Conservation (phyloP, 2,329 filamentous ascomycete genomes). For the Epichloe aotearoae region DNA sequence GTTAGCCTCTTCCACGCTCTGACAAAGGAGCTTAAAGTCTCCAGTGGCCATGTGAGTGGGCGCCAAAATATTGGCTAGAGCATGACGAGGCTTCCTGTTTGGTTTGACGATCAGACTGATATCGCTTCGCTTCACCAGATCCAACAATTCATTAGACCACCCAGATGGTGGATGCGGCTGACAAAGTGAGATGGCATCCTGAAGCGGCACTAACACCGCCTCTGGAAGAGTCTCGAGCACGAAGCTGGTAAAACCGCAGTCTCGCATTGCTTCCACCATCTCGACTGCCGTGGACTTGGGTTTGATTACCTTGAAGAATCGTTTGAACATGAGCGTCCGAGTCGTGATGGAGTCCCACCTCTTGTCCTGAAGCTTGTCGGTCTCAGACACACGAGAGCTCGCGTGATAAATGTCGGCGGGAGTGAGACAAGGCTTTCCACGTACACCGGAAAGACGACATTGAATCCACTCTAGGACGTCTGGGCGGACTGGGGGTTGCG, state of each 20-base stretch:
- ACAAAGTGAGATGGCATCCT: constrained; percentile 73
- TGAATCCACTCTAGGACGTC: constrained; percentile 43
- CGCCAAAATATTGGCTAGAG: constrained; percentile 28
- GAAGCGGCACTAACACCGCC: constrained; percentile 64
- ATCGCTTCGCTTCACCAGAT: constrained; percentile 70
- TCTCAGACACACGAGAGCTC: constrained; percentile 21
- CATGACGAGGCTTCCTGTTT: constrained; percentile 15
- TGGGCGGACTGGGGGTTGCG: constrained; percentile 21
- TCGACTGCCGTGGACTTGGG: constrained; percentile 39
- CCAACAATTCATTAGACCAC: constrained; percentile 60
- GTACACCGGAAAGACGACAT: constrained; percentile 27
- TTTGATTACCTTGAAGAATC: constrained; percentile 48
- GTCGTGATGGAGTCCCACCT: constrained; percentile 41
- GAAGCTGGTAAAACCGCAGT: constrained; percentile 50
- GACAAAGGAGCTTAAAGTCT: constrained; percentile 69
- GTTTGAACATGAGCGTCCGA: constrained; percentile 56
- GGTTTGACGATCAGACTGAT: constrained; percentile 52
- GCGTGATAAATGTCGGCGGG: constrained; percentile 32
- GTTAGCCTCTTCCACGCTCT: constrained; percentile 46
- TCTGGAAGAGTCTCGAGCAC: constrained; percentile 77
- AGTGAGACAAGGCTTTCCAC: constrained; percentile 25
- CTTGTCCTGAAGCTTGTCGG: constrained; percentile 22
- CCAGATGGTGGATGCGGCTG: constrained; percentile 67
- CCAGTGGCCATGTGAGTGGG: constrained; percentile 53
- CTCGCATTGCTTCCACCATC: constrained; percentile 61